Evolutionary conservation across 2,329 filamentous ascomycete genomes (phyloP), one percentile per base, ranked within the genome.

Genomic region (Ambrosiella cleistominuta): DNA sequence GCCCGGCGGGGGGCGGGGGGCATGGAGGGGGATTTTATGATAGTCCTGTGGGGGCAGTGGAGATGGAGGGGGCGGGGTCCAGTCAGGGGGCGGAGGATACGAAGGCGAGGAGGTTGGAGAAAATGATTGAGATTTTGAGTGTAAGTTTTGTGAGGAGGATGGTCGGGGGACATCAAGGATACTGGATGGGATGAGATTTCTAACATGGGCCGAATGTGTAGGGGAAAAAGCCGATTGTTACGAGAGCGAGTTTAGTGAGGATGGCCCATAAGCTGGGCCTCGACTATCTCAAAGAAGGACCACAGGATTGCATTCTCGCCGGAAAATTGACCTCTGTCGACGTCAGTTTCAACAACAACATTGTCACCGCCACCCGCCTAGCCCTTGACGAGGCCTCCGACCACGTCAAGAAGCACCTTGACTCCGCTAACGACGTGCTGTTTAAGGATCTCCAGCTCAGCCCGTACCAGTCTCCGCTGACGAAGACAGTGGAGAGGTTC

Each of bases 171-270:
- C n/a, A 8, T 15, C 11, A 15, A 27, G 17, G 17, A 52, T 27
- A 17, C 13, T 53, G 13, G 35, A n/a, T 37, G 35, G 15, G 15
- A 53, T 37, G 2, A 6, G 7, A 12, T 59, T 51, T 13, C 45
- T 59, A 42, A 50, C 38, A 8, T 13, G 63, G 62, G 56, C 64
- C 52, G 50, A 36, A 17, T 12, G 11, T 54, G 7, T 38, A 71
- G 67, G 69, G 73, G 59, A 72, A 69, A 63, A 79, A 79, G 62
- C 84, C 84, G 3, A 71, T 82, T 45, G 81, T 91, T 42, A 87
- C 85, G 63, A 83, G 87, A 65, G 81, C 85, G 37, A 85, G 85
- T 1, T 73, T 93, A n/a, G 81, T 86, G 67, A 76, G 85, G 57
- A 71, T 91, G 37, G 83, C 81, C 7, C 78, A 79, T 64, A 75